phyloP scores from a whole-genome alignment of 371 early-diverging fungal genomes.

The Cokeromyces recurvatus region DNA sequence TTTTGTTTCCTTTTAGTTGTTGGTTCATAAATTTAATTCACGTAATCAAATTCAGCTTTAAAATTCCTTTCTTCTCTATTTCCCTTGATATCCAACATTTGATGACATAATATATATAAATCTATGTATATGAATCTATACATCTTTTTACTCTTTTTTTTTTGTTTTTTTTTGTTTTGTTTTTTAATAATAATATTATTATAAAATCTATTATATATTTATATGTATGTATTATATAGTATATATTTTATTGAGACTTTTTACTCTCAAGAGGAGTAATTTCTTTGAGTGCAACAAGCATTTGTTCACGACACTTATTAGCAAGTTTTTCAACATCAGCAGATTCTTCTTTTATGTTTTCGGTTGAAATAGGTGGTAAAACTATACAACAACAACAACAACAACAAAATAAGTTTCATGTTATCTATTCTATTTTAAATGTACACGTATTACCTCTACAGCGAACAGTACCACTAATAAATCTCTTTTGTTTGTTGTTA shows the following conservation, averaged over 20 bases:
- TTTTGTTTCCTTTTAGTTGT: no score
- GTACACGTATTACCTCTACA: constrained; percentile 76
- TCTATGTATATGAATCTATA: no score
- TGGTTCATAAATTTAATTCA: constrained; percentile 48
- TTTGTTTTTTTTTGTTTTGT: no score
- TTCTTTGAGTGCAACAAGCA: constrained; percentile 68
- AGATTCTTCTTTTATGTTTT: constrained; percentile 53
- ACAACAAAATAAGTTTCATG: no score
- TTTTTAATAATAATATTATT: no score
- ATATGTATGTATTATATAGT: constrained; percentile 1
- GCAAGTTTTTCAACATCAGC: constrained; percentile 69
- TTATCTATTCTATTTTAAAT: no score
- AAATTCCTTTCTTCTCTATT: no score
- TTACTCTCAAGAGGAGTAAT: constrained; percentile 41
- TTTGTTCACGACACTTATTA: constrained; percentile 61
- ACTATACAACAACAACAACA: no score
- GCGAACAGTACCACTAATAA: constrained; percentile 64
- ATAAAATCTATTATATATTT: not conserved
- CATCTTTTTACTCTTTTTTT: no score
- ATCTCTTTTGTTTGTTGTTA: constrained; percentile 53
- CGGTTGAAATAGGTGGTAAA: constrained; percentile 74
- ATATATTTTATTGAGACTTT: constrained; percentile 19
- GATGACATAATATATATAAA: no score
- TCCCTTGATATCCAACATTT: no score
- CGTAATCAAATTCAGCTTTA: constrained; percentile 49